phyloP scores from a whole-genome alignment of 305 asterid genomes.

The Rubia peregrina region DNA sequence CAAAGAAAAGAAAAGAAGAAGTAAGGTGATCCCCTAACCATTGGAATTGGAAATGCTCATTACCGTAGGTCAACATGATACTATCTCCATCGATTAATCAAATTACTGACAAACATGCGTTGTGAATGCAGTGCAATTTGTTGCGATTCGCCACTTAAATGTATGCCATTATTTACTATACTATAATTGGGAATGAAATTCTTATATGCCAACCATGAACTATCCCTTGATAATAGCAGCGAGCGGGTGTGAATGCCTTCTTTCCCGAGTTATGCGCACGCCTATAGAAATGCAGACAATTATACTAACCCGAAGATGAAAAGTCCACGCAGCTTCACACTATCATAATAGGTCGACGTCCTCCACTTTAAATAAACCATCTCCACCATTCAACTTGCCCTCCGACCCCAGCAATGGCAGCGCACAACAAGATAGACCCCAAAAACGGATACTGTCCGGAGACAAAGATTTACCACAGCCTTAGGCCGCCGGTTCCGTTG shows the following conservation, averaged over 20 bases:
- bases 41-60: no score
- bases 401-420: not conserved
- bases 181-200: not conserved
- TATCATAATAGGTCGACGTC: not conserved
- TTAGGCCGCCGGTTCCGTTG: conserved; percentile 44
- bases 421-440: conserved; percentile 27
- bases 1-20: no score
- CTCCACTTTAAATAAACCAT: not conserved
- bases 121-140: no score
- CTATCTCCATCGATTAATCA: no score
- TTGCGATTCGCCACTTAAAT: not conserved
- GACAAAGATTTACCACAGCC: conserved; percentile 53
- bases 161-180: not conserved
- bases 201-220: not conserved
- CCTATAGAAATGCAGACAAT: not conserved
- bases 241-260: not conserved
- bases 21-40: no score
- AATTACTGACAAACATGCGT: no score
- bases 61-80: no score
- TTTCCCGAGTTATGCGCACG: not conserved
- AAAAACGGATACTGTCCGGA: conserved; percentile 39
- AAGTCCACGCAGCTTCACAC: not conserved
- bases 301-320: not conserved
- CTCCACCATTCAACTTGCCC: not conserved
- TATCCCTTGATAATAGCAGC: not conserved